These are phyloP conservation scores for Trichaptum fuscoviolaceum DNA, from an alignment of 768 basidiomycete species.

Conservation along the genomic window DNA sequence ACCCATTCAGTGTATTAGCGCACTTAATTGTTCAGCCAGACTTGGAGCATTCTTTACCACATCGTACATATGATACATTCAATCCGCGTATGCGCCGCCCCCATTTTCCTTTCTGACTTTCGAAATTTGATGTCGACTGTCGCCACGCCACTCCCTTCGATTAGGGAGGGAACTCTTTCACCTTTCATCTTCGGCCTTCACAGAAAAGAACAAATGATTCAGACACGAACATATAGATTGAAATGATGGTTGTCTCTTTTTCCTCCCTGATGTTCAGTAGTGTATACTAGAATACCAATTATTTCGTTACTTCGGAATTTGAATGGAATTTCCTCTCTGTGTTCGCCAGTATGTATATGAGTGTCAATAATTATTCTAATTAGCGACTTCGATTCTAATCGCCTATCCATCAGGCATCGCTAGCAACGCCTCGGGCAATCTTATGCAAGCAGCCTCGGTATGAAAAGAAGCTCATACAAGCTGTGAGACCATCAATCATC, in stretches of 20 bases:
- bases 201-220: slow-evolving; percentile 1
- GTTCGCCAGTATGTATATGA: neutral
- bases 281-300: neutral
- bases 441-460: too few species aligned
- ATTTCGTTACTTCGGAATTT: neutral
- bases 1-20: neutral
- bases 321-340: neutral
- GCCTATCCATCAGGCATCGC: too few species aligned
- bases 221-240: neutral
- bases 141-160: neutral
- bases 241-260: neutral
- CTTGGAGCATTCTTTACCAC: neutral
- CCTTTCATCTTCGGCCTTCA: neutral
- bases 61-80: slow-evolving; percentile 1
- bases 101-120: neutral
- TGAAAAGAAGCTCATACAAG: too few species aligned
- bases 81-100: neutral
- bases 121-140: neutral
- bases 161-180: neutral
- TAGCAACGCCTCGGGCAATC: too few species aligned
- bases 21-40: neutral
- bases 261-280: neutral
- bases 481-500: too few species aligned
- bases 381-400: too few species aligned
- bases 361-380: too few species aligned